Conservation (phyloP, 768 basidiomycete species). For the Trametes cinnabarina region DNA sequence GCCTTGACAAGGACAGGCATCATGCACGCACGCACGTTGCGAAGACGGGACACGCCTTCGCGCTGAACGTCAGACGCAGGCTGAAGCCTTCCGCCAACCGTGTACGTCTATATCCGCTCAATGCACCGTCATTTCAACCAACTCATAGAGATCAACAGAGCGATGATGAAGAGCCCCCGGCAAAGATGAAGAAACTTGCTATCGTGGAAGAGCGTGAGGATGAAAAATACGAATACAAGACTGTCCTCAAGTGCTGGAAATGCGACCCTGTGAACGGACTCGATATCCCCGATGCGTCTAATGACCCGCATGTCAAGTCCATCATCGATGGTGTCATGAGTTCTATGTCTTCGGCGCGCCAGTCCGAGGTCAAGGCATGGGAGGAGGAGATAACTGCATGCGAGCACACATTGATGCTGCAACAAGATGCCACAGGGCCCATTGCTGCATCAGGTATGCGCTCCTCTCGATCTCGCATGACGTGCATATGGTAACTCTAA, state of each 20-base stretch:
- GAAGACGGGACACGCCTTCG: constrained; percentile 72
- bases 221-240: constrained; percentile 76
- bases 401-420: constrained; percentile 67
- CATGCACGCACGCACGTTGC: constrained; percentile 74
- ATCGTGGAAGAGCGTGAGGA: constrained; percentile 85
- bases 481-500: too few relatives aligned
- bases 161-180: constrained; percentile 78
- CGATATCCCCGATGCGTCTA: constrained; percentile 42
- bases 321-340: constrained; percentile 70
- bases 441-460: constrained; percentile 58
- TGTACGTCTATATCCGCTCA: constrained; percentile 51
- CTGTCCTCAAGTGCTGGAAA: constrained; percentile 71
- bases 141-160: constrained; percentile 39
- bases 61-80: constrained; percentile 76
- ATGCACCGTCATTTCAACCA: neutral
- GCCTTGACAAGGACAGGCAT: constrained; percentile 56
- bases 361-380: constrained; percentile 96
- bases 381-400: constrained; percentile 90
- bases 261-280: constrained; percentile 55
- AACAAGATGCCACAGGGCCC: constrained; percentile 45
- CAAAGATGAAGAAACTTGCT: constrained; percentile 86
- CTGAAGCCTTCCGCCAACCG: constrained; percentile 61
- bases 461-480: neutral
- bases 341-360: constrained; percentile 84
- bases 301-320: constrained; percentile 44